Base-by-base conservation (phyloP, 1,139 yeast genomes). In the Citeromyces siamensis region DNA sequence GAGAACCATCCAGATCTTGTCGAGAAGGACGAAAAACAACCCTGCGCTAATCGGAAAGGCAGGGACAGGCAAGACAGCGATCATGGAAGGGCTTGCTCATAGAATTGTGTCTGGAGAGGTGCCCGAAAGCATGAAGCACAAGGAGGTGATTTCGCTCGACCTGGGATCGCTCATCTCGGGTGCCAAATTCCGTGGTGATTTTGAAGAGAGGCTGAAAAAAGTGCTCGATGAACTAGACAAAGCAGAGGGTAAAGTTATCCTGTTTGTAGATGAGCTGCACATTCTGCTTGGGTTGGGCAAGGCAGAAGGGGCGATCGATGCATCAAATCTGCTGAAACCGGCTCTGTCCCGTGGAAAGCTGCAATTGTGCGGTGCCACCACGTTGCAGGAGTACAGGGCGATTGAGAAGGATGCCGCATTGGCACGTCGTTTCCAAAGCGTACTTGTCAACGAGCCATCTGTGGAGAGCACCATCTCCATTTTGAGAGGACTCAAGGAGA, bases 341-440 rank as follows among this genome's bases (percentile, higher is more conserved):
- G 93, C 94, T 72, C 73, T 90, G 49, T 96, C 98, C 4, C 79
- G 98, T 61, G 98, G 98, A 45, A 71, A 81, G 38, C 75, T 90
- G 53, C 96, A 90, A 60, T 94, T 96, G 61, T 88, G 88, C 55
- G 99, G 99, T 62, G 98, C 98, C 32, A 90, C 98, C 16, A 93
- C 98, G 3, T 80, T 85, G 50, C 80, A 81, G 40, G 99, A 90
- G 61, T 90, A 90, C 66, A 74, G 97, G 55, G 80, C 88, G 55
- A 80, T 90, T 43, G 85, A 93, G 52, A 90, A 90, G 58, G 99
- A 90, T 60, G 98, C 95, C 56, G 98, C 99, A 1, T 88, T 90
- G 57, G 99, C 90, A 59, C 82, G 99, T 60, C 70, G 98, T 48
- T 88, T 90, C 55, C 95, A 93, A 45, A 81, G 96, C 1, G 94